A percentile compares a stretch with the other conserved stretches of the same genome.
phyloP scores from a whole-genome alignment of 768 basidiomycete species.

The Lactarius evosmus region DNA sequence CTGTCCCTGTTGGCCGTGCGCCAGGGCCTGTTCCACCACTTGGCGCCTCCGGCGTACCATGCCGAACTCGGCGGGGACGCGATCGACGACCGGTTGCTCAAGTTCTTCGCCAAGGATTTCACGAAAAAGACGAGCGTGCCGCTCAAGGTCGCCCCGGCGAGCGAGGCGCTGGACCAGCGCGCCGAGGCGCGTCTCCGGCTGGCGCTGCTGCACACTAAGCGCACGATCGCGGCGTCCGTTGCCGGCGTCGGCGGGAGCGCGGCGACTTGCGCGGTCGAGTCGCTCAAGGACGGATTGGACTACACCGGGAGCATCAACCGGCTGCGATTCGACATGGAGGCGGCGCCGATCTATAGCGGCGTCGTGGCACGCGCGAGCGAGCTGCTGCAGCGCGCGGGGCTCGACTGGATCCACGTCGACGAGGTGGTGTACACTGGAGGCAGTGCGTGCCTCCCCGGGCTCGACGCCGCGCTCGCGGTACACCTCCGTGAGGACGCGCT shows the following conservation, averaged over 20 bases:
- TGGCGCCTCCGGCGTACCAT: constrained; percentile 47
- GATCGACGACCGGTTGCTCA: constrained; percentile 80
- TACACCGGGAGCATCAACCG: constrained; percentile 70
- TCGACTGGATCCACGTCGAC: constrained; percentile 68
- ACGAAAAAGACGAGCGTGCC: constrained; percentile 90
- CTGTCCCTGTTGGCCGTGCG: constrained; percentile 70
- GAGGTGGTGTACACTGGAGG: constrained; percentile 82
- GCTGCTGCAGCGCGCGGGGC: constrained; percentile 48
- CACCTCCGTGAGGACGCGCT: constrained; percentile 60
- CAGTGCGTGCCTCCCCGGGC: constrained; percentile 67
- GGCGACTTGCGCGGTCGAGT: constrained; percentile 90
- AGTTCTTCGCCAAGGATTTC: constrained; percentile 93
- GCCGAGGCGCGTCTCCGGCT: constrained; percentile 92
- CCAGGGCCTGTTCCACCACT: constrained; percentile 64
- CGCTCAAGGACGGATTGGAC: constrained; percentile 90
- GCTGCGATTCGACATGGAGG: constrained; percentile 45
- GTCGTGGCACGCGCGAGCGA: constrained; percentile 50
- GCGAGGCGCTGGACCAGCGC: constrained; percentile 62
- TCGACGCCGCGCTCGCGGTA: constrained; percentile 55
- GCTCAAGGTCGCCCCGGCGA: constrained; percentile 60
- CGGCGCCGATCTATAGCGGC: constrained; percentile 54
- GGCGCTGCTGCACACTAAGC: constrained; percentile 92
- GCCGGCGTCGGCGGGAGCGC: constrained; percentile 45
- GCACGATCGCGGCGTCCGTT: constrained; percentile 81
- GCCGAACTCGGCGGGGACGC: constrained; percentile 58